Conservation (phyloP, 495 filamentous ascomycete species). For the Tuber aestivum region DNA sequence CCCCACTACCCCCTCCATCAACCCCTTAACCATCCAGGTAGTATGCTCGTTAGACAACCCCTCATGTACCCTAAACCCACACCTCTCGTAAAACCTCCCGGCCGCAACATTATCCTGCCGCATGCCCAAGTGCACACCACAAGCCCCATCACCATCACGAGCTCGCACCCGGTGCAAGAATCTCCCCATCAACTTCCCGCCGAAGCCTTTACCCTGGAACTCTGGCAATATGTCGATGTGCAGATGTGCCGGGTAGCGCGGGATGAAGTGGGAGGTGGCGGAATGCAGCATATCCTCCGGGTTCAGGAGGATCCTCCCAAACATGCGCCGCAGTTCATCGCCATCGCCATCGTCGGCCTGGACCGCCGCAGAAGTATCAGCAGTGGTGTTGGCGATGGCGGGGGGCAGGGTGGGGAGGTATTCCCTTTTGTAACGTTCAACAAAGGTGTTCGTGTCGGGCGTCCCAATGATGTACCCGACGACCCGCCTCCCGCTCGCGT, state of each 20-base stretch:
- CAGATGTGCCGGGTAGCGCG: constrained; percentile 23
- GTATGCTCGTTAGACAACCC: constrained; percentile 17
- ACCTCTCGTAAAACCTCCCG: constrained; percentile 24
- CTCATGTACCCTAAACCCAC: constrained; percentile 16
- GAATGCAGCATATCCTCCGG: constrained; percentile 25
- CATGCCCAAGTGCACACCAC: constrained; percentile 27
- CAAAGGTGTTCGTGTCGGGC: constrained; percentile 20
- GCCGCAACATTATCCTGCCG: constrained; percentile 23
- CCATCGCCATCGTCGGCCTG: neutral
- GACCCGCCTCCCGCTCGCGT: neutral
- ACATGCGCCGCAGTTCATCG: constrained; percentile 13
- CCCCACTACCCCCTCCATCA: neutral
- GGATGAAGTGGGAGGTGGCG: constrained; percentile 5
- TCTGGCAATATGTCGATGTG: constrained; percentile 27
- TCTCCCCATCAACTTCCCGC: constrained; percentile 15
- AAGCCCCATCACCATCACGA: neutral
- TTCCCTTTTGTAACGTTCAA: constrained; percentile 20
- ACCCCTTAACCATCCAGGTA: constrained; percentile 26
- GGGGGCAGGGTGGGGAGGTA: constrained; percentile 9
- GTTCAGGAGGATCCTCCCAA: constrained; percentile 9
- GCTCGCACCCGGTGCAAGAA: constrained; percentile 12
- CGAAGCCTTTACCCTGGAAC: constrained; percentile 23
- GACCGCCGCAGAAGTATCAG: neutral
- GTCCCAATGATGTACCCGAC: constrained; percentile 36
- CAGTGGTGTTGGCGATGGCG: constrained; percentile 7